These are phyloP conservation scores for Wickerhamiella kurtzmanii DNA, from an alignment of 805 yeast species.

Conservation along the genomic window DNA sequence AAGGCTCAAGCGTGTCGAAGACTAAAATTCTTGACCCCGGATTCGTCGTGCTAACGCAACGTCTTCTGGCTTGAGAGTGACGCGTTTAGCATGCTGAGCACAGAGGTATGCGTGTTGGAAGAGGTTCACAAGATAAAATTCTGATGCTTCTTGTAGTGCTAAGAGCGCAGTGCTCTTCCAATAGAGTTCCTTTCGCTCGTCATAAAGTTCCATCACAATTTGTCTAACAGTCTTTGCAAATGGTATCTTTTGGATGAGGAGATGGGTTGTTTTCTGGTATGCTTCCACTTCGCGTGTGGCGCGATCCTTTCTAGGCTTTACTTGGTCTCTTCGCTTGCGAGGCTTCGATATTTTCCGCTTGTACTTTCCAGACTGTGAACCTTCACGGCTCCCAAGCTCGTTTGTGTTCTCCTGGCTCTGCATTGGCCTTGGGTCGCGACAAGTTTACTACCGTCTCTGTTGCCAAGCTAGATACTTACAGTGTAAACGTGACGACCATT, in stretches of 20 bases:
- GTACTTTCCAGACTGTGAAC: background rate
- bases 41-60: constrained; percentile 95
- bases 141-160: constrained; percentile 97
- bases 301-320: background rate
- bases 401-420: background rate
- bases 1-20: background rate
- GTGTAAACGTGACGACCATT: too few species aligned
- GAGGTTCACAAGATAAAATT: constrained; percentile 90
- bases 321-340: background rate
- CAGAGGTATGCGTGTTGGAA: constrained; percentile 98
- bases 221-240: constrained; percentile 96
- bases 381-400: background rate
- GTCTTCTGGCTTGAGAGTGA: constrained; percentile 96
- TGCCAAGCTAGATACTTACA: too few species aligned
- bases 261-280: constrained; percentile 92
- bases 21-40: constrained; percentile 37
- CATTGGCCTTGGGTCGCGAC: too few species aligned
- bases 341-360: background rate
- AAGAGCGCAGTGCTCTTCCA: constrained; percentile 96
- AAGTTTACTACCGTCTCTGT: too few species aligned
- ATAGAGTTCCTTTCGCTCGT: constrained; percentile 56
- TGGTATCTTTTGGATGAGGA: constrained; percentile 89
- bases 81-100: constrained; percentile 98
- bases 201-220: constrained; percentile 74
- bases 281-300: constrained; percentile 76